Conservation (phyloP, 2,329 filamentous ascomycete species). For the Cladosporium sp. region DNA sequence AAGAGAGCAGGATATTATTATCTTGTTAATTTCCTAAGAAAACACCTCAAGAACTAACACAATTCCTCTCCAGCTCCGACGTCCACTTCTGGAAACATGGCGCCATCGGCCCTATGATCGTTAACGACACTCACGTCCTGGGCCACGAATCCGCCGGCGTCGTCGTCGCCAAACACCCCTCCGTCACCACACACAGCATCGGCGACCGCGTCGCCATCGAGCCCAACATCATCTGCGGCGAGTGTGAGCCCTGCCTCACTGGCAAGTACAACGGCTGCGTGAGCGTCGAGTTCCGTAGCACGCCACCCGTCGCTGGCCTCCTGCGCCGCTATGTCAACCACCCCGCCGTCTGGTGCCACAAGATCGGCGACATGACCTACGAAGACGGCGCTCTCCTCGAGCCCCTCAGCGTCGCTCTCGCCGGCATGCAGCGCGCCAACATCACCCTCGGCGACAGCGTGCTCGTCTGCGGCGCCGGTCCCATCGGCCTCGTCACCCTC, state of each 20-base stretch:
- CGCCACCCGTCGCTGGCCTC: slow-evolving; percentile 83
- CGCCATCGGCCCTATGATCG: slow-evolving; percentile 94
- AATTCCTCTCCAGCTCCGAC: slow-evolving; percentile 64
- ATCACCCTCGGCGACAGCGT: slow-evolving; percentile 83
- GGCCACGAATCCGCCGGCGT: slow-evolving; percentile 90
- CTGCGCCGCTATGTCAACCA: slow-evolving; percentile 93
- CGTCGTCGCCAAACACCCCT: slow-evolving; percentile 76
- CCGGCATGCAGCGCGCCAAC: slow-evolving; percentile 79
- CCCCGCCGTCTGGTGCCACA: slow-evolving; percentile 92
- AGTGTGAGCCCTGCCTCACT: slow-evolving; percentile 86
- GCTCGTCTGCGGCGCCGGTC: slow-evolving; percentile 87
- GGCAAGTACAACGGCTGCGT: slow-evolving; percentile 96
- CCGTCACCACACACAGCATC: slow-evolving; percentile 72
- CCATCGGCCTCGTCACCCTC: slow-evolving; percentile 87
- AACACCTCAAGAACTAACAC: slow-evolving; percentile 9
- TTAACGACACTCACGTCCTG: slow-evolving; percentile 82
- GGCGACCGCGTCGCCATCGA: slow-evolving; percentile 93
- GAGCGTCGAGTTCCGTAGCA: slow-evolving; percentile 80
- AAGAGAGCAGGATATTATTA: slow-evolving; percentile 16
- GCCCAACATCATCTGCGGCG: slow-evolving; percentile 88
- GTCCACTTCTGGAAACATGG: slow-evolving; percentile 97
- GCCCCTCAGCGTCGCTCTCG: slow-evolving; percentile 84
- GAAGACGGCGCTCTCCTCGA: slow-evolving; percentile 91
- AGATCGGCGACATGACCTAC: slow-evolving; percentile 87
- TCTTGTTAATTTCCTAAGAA: background rate